Evolutionary conservation across 768 basidiomycete genomes (phyloP).

Genomic region (Megacollybia marginata): DNA sequence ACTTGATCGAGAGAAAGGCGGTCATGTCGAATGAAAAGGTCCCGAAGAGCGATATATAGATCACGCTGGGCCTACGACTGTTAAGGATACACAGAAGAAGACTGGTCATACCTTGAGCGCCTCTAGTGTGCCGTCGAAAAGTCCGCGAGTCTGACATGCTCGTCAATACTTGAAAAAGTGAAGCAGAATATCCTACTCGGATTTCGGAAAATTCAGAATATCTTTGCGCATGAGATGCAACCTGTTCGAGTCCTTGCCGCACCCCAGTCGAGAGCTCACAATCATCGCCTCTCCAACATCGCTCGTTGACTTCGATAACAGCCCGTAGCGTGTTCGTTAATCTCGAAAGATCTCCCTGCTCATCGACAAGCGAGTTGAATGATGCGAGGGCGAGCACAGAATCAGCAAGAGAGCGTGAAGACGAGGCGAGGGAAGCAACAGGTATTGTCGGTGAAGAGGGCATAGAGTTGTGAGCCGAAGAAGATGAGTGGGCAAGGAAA

Average conservation of each 20-base stretch:
- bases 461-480: not conserved
- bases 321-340: slow-evolving; percentile 77
- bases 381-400: slow-evolving; percentile 20
- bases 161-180: slow-evolving; percentile 3
- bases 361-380: slow-evolving; percentile 13
- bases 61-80: slow-evolving; percentile 62
- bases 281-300: slow-evolving; percentile 78
- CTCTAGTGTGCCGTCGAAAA: slow-evolving; percentile 68
- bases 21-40: slow-evolving; percentile 81
- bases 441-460: slow-evolving; percentile 18
- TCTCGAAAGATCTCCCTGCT: slow-evolving; percentile 77
- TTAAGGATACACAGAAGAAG: slow-evolving; percentile 4
- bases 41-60: slow-evolving; percentile 80
- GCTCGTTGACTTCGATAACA: slow-evolving; percentile 69
- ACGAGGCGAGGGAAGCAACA: slow-evolving; percentile 17
- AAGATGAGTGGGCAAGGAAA: slow-evolving; percentile 4
- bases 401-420: slow-evolving; percentile 9
- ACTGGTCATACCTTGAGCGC: slow-evolving; percentile 55
- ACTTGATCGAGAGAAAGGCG: slow-evolving; percentile 86
- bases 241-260: slow-evolving; percentile 56
- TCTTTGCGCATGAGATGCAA: slow-evolving; percentile 59
- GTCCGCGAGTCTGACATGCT: slow-evolving; percentile 43
- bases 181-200: slow-evolving; percentile 40
- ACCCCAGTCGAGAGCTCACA: slow-evolving; percentile 80
- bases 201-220: slow-evolving; percentile 70